Evolutionary conservation across 1,284 basidiomycete genomes (phyloP), one percentile per base, ranked within the genome.

Genomic region (Blastosporella zonata): DNA sequence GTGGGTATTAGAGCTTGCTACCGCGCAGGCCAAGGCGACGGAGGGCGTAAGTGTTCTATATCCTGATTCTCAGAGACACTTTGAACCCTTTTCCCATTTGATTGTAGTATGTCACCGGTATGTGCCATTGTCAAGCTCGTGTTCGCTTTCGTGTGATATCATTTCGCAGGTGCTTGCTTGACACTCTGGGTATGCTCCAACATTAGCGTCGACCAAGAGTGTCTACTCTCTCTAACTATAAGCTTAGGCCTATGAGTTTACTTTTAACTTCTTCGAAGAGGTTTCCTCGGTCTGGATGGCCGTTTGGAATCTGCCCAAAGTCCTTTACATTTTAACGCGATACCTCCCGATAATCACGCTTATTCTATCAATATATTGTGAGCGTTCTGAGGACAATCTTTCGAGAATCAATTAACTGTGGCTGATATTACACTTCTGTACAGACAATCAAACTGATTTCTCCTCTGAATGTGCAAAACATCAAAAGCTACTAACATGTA

Each of bases 241-340:
- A 7, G 31, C 4, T 6, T 21, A 45, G 34, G 43, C 43, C 1
- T 47, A 47, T 13, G 37, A 47, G n/a, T 47, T 22, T 35, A 10
- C 31, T 2, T 40, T 38, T 20, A 39, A 20, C 10, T 31, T 47
- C 13, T 22, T 28, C 20, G 21, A 31, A 5, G 45, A 47, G 13
- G 1, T 47, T 12, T 23, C 25, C 23, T 31, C 37, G 2, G 22
- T 47, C 4, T 47, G 45, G 45, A 21, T 9, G 28, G 38, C 45
- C 9, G 36, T 37, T 15, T 41, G 46, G 46, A 47, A 47, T 34
- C 22, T 47, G 1, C 46, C 46, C 15, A 46, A 46, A 25, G 36
- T 39, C 5, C 21, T 46, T 6, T 46, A 46, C 25, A 13, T 46
- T 12, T 38, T 31, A 12, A 38, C 45, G 15, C 36, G 45, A 22